phyloP scores from a whole-genome alignment of 345 rosid genomes.

The Turnera subulata region DNA sequence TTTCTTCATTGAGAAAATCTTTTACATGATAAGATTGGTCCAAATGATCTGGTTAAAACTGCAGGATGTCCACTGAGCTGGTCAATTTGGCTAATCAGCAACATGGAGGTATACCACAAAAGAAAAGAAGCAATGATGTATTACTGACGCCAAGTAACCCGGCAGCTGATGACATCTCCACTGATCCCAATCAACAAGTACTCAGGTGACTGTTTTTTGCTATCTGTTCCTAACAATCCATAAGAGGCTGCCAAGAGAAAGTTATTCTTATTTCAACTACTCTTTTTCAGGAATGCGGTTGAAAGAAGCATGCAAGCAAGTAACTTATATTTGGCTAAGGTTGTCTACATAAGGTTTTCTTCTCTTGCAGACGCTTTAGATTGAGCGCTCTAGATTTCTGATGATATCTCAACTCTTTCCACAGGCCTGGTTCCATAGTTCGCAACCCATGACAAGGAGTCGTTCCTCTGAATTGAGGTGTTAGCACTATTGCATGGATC shows the following conservation, averaged over 20 bases:
- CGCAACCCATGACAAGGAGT: conserved; percentile 77
- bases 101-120: conserved; percentile 32
- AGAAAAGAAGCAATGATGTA: conserved; percentile 43
- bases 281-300: conserved; percentile 32
- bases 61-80: conserved; percentile 57
- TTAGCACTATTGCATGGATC: not conserved
- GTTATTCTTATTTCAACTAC: not conserved
- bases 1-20: no score
- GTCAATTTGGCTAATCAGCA: conserved; percentile 37
- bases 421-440: conserved; percentile 75
- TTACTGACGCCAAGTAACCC: conserved; percentile 26
- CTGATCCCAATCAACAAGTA: conserved; percentile 33
- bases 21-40: not conserved
- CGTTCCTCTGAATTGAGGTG: conserved; percentile 73
- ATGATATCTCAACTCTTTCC: conserved; percentile 11
- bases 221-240: not conserved
- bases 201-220: conserved; percentile 31
- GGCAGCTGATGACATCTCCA: conserved; percentile 28
- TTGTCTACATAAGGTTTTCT: conserved; percentile 8
- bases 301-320: conserved; percentile 48
- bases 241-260: not conserved
- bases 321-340: conserved; percentile 61
- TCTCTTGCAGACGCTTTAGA: conserved; percentile 7
- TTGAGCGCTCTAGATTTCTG: conserved; percentile 2
- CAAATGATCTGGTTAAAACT: conserved; percentile 2